These are phyloP conservation scores for Phytophthora chlamydospora DNA, from an alignment of 352 stramenopile species.

Conservation along the genomic window DNA sequence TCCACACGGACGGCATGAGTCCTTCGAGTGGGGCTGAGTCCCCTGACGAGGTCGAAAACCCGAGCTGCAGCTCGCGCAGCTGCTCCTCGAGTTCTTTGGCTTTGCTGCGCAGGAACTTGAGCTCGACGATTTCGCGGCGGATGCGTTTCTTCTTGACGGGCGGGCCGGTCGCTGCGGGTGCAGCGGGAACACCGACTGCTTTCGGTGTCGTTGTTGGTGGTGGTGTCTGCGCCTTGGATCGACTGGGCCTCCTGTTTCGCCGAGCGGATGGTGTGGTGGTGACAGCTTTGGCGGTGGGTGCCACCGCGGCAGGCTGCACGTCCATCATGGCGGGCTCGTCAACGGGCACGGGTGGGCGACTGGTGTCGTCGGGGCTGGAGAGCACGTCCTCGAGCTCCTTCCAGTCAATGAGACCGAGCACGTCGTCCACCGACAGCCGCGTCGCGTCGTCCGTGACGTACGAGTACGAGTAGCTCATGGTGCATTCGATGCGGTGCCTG, in stretches of 20 bases:
- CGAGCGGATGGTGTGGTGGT: slow-evolving; percentile 2
- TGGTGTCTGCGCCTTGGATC: slow-evolving; percentile 8
- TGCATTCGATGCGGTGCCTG: slow-evolving; percentile 22
- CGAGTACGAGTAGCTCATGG: slow-evolving; percentile 33
- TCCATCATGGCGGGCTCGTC: slow-evolving; percentile 8
- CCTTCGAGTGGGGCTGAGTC: slow-evolving; percentile 4
- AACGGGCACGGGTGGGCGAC: slow-evolving; percentile 9
- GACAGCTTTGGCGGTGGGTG: slow-evolving; percentile 5
- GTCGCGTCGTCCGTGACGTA: slow-evolving; percentile 34
- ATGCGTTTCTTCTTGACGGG: slow-evolving; percentile 40
- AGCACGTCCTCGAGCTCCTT: slow-evolving; percentile 38
- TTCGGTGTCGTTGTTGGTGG: neutral
- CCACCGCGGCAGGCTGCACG: slow-evolving; percentile 3
- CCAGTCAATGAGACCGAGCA: slow-evolving; percentile 40
- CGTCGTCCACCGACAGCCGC: slow-evolving; percentile 34
- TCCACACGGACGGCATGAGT: slow-evolving; percentile 33
- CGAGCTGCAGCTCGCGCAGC: slow-evolving; percentile 25
- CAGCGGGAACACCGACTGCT: neutral
- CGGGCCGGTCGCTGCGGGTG: slow-evolving; percentile 1
- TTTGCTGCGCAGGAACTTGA: slow-evolving; percentile 39
- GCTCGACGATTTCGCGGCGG: slow-evolving; percentile 37
- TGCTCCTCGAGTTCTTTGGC: slow-evolving; percentile 42
- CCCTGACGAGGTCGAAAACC: slow-evolving; percentile 12
- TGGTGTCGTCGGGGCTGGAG: slow-evolving; percentile 29
- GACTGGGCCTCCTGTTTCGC: slow-evolving; percentile 12